phyloP scores from a whole-genome alignment of 192 early-diverging fungal species.

The Powellomyces hirtus region DNA sequence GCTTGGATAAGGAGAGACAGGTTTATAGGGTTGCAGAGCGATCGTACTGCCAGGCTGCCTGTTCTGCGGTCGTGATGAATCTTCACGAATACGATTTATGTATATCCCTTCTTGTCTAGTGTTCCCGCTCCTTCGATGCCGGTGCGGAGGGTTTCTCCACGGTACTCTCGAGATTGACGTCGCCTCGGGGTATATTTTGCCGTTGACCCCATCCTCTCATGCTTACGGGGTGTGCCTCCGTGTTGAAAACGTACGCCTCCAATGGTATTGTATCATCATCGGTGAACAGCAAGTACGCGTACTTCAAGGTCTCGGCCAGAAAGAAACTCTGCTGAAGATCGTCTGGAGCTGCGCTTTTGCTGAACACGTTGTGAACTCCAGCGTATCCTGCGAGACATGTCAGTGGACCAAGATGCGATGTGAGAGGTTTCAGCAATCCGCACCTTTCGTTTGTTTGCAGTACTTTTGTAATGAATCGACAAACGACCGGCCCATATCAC shows the following conservation, averaged over 20 bases:
- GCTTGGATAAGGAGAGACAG: no score
- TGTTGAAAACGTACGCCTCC: slow-evolving; percentile 88
- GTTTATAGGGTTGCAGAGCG: no score
- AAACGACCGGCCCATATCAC: slow-evolving; percentile 46
- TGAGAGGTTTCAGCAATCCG: no score
- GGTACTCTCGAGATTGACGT: not conserved
- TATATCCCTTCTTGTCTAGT: no score
- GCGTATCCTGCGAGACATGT: slow-evolving; percentile 13
- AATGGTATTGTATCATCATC: slow-evolving; percentile 62
- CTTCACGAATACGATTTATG: no score
- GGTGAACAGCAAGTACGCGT: slow-evolving; percentile 87
- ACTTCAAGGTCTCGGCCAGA: slow-evolving; percentile 94
- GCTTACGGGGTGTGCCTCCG: slow-evolving; percentile 86
- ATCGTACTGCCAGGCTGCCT: no score
- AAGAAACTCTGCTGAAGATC: slow-evolving; percentile 67
- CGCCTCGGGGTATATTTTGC: slow-evolving; percentile 12
- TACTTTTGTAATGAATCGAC: slow-evolving; percentile 17
- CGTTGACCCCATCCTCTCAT: slow-evolving; percentile 38
- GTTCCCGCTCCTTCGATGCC: no score
- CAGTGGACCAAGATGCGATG: no score
- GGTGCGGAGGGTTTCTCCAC: no score
- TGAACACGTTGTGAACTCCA: slow-evolving; percentile 15
- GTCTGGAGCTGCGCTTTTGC: not conserved
- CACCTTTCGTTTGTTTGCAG: not conserved
- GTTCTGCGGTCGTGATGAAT: no score